These are phyloP conservation scores for Endoconidiophora polonica DNA, from an alignment of 2,329 filamentous ascomycete species.

Conservation along the genomic window DNA sequence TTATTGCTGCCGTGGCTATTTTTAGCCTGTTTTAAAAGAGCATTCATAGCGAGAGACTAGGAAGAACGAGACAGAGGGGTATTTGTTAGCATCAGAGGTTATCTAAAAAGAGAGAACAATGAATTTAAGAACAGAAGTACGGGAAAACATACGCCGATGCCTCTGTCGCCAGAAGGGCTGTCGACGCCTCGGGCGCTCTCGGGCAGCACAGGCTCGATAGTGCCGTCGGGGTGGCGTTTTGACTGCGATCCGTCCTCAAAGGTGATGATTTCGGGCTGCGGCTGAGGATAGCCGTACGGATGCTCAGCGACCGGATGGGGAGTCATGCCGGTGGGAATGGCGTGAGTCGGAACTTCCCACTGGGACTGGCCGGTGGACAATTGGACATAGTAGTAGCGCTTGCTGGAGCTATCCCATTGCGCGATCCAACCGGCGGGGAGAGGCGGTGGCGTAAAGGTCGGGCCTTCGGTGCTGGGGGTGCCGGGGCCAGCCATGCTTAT, in stretches of 20 bases:
- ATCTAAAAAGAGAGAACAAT: conserved; percentile 14
- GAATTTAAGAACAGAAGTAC: neutral
- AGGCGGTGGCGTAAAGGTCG: conserved; percentile 41
- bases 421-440: conserved; percentile 52
- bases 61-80: neutral
- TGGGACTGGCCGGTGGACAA: conserved; percentile 55
- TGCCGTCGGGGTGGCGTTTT: conserved; percentile 41
- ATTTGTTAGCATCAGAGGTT: conserved; percentile 1
- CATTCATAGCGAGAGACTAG: conserved; percentile 44
- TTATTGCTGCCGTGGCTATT: conserved; percentile 23
- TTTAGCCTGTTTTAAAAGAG: conserved; percentile 33
- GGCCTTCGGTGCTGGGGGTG: conserved; percentile 41
- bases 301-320: conserved; percentile 40
- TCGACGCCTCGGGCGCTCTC: conserved; percentile 31
- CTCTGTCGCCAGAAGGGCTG: conserved; percentile 40
- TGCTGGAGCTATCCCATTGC: conserved; percentile 48
- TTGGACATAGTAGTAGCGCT: conserved; percentile 57
- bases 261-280: conserved; percentile 38
- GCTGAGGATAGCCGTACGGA: conserved; percentile 36
- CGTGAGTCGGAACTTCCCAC: conserved; percentile 54
- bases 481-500: conserved; percentile 36
- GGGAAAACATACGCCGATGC: conserved; percentile 41
- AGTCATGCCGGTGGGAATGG: conserved; percentile 44
- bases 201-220: conserved; percentile 41
- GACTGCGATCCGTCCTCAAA: conserved; percentile 47